Evolutionary conservation across 2,329 filamentous ascomycete genomes (phyloP), one percentile per base, ranked within the genome.

Genomic region (Sclerotinia sclerotiorum): DNA sequence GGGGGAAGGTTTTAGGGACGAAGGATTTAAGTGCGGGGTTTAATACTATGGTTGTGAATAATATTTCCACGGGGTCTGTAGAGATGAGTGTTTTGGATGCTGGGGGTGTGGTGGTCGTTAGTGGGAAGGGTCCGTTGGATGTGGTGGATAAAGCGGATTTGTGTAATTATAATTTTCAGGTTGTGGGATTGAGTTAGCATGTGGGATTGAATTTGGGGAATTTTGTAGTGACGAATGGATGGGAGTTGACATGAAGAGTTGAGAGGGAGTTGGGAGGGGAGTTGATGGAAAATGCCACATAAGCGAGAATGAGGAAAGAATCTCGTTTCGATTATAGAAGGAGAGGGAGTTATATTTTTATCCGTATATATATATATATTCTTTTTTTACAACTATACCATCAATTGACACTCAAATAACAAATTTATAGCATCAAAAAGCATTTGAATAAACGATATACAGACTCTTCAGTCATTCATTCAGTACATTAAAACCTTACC

Each of bases 51-150:
- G 60, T 56, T 19, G 69, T 73, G 39, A 2, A 5, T 35, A 69
- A 70, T 13, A 51, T 73, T 64, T 72, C 67, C 19, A 65, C 69
- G 1, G 72, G 71, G 2, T 48, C 48, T 27, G 72, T 72, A 2
- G 42, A 32, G 32, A 69, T 39, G 27, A 68, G 29, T 1, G 62
- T 72, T 15, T 46, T 56, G 1, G 58, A 60, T 24, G 49, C 65
- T 44, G 42, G 58, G n/a, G 49, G 67, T 2, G 42, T 29, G n/a
- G 49, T 68, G 6, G 72, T 71, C 0, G 72, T 61, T 17, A 70
- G 72, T 35, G 51, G 52, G 19, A 73, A 68, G 48, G 62, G 58
- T 0, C 65, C 71, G 19, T 21, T 35, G 52, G 68, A 71, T 6
- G 44, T 73, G 66, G 70, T 67, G 19, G 60, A 64, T 11, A 70